Base-by-base conservation (phyloP, 2,329 filamentous ascomycete species). In the Hortaea werneckii region DNA sequence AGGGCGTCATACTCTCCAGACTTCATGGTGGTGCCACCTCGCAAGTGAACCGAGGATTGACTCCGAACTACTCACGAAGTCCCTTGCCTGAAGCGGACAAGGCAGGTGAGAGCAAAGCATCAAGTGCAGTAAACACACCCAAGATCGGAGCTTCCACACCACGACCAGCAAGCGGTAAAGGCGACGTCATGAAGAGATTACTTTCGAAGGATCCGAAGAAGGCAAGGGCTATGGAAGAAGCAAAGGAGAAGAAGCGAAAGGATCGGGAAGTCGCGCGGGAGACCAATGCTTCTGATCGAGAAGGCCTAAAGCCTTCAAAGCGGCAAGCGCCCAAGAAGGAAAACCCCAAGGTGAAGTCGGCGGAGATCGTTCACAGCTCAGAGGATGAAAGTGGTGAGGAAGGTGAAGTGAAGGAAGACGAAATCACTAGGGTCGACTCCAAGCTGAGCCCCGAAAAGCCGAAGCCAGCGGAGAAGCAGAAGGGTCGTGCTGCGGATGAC, bases 1-100 rank as follows among this genome's bases (percentile, higher is more conserved):
- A 81, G 57, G 79, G 79, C 41, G 80, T 75, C 50, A 69, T 72
- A 35, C 64, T 82, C 29, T 82, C 79, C 37, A 74, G 73, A 45
- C 69, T 81, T 48, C 74, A 79, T 48, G 68, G 80, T 34, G 66
- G 67, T 41, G 32, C 9, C n/a, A 53, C 46, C 39, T 49, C 50
- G 39, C 42, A 51, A 28, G 45, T 50, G 44, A 50, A 44, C 42
- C 50, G 49, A 38, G 48, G 52, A 10, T 46, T 53, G 9, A 62
- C 59, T 20, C 60, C 62, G 8, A 55, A 48, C 30, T 43, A 54
- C 6, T 53, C 49, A 42, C 50, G 54, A n/a, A 64, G 57, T 43
- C 62, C 62, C n/a, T 27, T 58, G 43, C 50, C 52, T 8, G 44
- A 51, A n/a, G 50, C 38, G 5, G 53, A 55, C 12, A 50, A 35